Evolutionary conservation across 768 basidiomycete genomes (phyloP), one percentile per base, ranked within the genome.

Genomic region (Strobilomyces confusus): DNA sequence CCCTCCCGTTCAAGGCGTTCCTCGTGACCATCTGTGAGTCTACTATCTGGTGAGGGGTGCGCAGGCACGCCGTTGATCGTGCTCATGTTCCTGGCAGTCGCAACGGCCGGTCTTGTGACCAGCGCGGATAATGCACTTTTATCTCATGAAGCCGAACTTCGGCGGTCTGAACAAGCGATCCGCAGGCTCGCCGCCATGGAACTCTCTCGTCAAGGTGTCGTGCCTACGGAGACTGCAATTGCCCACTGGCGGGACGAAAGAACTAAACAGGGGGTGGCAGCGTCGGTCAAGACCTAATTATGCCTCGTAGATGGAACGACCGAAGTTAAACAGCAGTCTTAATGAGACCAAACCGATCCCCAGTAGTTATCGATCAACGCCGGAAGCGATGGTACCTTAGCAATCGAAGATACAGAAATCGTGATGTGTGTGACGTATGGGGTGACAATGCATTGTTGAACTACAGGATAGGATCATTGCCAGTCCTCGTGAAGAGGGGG

Each of bases 151-250:
- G 76, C 76, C 41, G 70, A 76, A 43, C 76, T 86, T 58, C 81
- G 92, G 26, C 70, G 74, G 54, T 77, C 81, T 51, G 90, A 94
- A 65, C 82, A 86, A 57, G 70, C 76, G 14, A 70, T 93, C 36
- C 82, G 92, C 34, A 77, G 81, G 48, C 77, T 89, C 66, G 92
- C 92, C 11, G 77, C 87, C 38, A 73, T 85, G 32, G 89, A 90
- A 51, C 78, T 95, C 44, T 82, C 86, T 17, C 77, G 82, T 36
- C 80, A 81, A 55, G 92, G 92, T 23, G 73, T 88, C 41, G 79
- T 94, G 49, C 82, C 83, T 2, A 92, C 91, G 8, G 92, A 95
- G 69, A 82, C 87, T 9, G 90, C 88, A 57, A 93, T 94, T 30
- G 76, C 82, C 30, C 83, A 82, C 66, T 95, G 92, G 92, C 86